phyloP scores from a whole-genome alignment of 352 stramenopile genomes.

The Pythium sp. region DNA sequence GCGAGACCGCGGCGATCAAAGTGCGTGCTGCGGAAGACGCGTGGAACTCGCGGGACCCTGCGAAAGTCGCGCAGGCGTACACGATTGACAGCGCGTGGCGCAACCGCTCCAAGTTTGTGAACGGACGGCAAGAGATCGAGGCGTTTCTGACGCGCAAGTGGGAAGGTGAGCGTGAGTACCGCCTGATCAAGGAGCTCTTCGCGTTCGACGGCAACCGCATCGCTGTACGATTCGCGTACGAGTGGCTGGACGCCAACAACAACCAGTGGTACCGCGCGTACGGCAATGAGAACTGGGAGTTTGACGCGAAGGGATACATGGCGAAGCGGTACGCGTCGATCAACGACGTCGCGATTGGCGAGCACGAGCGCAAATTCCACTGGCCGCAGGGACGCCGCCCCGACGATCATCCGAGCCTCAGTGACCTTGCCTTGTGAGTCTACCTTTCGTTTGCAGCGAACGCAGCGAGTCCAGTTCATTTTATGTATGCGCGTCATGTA shows the following conservation, averaged over 20 bases:
- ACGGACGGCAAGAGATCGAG: constrained; percentile 68
- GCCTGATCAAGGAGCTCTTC: constrained; percentile 90
- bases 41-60: constrained; percentile 83
- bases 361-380: constrained; percentile 65
- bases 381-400: constrained; percentile 56
- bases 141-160: constrained; percentile 80
- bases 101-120: constrained; percentile 84
- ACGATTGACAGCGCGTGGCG: constrained; percentile 77
- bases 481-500: not conserved
- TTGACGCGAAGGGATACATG: constrained; percentile 81
- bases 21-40: constrained; percentile 85
- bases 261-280: constrained; percentile 82
- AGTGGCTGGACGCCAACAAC: constrained; percentile 51
- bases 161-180: constrained; percentile 72
- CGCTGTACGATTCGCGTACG: constrained; percentile 88
- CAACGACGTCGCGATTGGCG: constrained; percentile 81
- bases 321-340: constrained; percentile 82
- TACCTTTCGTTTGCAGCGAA: not conserved
- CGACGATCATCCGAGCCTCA: constrained; percentile 37
- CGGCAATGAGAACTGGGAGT: constrained; percentile 91
- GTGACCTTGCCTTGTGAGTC: constrained; percentile 31
- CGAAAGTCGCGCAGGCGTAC: constrained; percentile 80
- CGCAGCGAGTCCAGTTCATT: too few species aligned
- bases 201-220: constrained; percentile 79
- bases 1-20: constrained; percentile 73